phyloP scores from a whole-genome alignment of 2,329 filamentous ascomycete species.

The Orbilia brochopaga region DNA sequence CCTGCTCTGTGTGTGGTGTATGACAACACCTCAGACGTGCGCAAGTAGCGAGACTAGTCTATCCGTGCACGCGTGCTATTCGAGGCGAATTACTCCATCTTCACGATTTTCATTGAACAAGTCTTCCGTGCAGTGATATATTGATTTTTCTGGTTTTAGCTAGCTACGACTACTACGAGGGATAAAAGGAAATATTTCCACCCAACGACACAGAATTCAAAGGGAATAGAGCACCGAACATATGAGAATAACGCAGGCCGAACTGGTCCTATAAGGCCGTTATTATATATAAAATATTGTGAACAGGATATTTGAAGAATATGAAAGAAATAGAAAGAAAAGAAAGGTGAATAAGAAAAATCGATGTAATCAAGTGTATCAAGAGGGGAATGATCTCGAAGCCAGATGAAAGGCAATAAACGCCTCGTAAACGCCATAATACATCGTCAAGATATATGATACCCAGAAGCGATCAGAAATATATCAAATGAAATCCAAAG shows the following conservation, averaged over 20 bases:
- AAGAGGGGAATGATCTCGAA: slow-evolving; percentile 14
- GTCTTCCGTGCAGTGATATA: background rate
- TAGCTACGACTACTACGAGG: background rate
- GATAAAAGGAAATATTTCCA: background rate
- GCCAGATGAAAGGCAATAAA: slow-evolving; percentile 4
- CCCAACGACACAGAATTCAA: background rate
- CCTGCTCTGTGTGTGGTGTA: too few relatives aligned
- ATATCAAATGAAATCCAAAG: background rate
- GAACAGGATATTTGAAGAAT: background rate
- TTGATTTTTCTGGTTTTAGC: background rate
- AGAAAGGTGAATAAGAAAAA: slow-evolving; percentile 1
- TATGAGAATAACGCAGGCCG: background rate
- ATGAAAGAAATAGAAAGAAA: background rate
- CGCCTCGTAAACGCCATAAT: slow-evolving; percentile 43
- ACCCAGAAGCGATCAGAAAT: slow-evolving; percentile 10
- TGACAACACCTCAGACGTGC: too few relatives aligned
- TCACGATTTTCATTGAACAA: background rate
- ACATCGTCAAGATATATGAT: slow-evolving; percentile 51
- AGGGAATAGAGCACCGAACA: background rate
- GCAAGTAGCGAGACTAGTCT: too few relatives aligned
- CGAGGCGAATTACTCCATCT: too few relatives aligned
- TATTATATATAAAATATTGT: slow-evolving; percentile 13
- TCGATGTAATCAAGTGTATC: background rate
- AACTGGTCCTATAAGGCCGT: background rate
- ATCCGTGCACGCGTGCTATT: too few relatives aligned